Evolutionary conservation across 1,284 basidiomycete species (phyloP).

Genomic region (Rhizoctonia solani): DNA sequence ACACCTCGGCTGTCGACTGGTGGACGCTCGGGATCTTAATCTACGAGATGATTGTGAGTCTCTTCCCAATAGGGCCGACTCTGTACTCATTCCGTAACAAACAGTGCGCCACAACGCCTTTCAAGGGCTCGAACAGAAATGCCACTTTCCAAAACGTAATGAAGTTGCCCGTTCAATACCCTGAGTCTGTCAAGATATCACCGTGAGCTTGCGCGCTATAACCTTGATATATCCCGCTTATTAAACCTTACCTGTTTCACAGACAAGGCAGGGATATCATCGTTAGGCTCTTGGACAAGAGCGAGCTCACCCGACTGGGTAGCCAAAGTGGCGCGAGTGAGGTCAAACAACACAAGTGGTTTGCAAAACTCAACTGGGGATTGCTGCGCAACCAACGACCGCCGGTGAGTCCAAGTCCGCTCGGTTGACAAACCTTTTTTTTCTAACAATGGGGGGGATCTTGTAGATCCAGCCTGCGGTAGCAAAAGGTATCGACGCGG

Average conservation of each 20-base stretch:
- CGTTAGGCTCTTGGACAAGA: slow-evolving; percentile 88
- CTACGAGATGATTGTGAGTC: slow-evolving; percentile 98
- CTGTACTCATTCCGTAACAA: slow-evolving; percentile 38
- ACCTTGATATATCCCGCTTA: no score
- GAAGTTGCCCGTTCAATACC: slow-evolving; percentile 84
- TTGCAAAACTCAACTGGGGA: slow-evolving; percentile 95
- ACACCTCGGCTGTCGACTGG: slow-evolving; percentile 99
- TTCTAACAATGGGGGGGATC: no score
- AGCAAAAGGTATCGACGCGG: slow-evolving; percentile 82
- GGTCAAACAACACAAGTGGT: slow-evolving; percentile 99
- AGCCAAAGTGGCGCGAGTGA: slow-evolving; percentile 95
- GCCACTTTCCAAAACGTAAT: slow-evolving; percentile 98
- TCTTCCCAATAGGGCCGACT: slow-evolving; percentile 36
- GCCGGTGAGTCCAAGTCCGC: slow-evolving; percentile 64
- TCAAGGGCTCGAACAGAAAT: slow-evolving; percentile 94
- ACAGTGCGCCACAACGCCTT: slow-evolving; percentile 95
- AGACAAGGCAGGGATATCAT: slow-evolving; percentile 89
- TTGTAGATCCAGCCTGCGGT: slow-evolving; percentile 78
- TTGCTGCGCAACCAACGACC: slow-evolving; percentile 90
- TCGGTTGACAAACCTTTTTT: no score
- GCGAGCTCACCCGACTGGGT: slow-evolving; percentile 86
- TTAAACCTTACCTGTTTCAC: slow-evolving; percentile 1
- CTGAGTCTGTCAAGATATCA: slow-evolving; percentile 83
- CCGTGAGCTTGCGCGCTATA: slow-evolving; percentile 55
- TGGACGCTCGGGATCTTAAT: slow-evolving; percentile 99